Evolutionary conservation across 768 basidiomycete genomes (phyloP).

Genomic region (Calocera cornea): DNA sequence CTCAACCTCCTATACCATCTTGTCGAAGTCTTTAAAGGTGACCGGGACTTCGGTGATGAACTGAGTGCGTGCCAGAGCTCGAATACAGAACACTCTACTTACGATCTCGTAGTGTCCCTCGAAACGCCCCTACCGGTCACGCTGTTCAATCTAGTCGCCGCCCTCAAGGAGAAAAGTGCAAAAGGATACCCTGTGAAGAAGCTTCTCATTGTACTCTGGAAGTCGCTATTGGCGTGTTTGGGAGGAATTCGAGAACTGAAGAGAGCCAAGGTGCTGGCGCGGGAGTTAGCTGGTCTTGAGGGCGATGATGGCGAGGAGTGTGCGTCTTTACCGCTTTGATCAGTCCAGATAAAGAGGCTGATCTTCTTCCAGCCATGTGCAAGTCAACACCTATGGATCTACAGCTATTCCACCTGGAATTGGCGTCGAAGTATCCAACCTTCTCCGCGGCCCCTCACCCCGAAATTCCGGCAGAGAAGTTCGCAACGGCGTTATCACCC

Average conservation of each 20-base stretch:
- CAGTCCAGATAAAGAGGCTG: background rate
- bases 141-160: slow-evolving; percentile 79
- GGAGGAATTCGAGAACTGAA: slow-evolving; percentile 81
- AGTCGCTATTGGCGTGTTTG: slow-evolving; percentile 77
- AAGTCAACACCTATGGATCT: slow-evolving; percentile 89
- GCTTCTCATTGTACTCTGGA: slow-evolving; percentile 92
- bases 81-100: slow-evolving; percentile 1
- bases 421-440: slow-evolving; percentile 89
- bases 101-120: slow-evolving; percentile 58
- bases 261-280: slow-evolving; percentile 68
- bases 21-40: slow-evolving; percentile 82
- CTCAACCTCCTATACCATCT: slow-evolving; percentile 91
- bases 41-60: slow-evolving; percentile 92
- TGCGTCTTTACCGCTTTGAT: slow-evolving; percentile 15
- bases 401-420: slow-evolving; percentile 78
- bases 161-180: slow-evolving; percentile 80
- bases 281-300: slow-evolving; percentile 70
- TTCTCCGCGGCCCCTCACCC: slow-evolving; percentile 49
- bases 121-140: slow-evolving; percentile 90
- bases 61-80: slow-evolving; percentile 51
- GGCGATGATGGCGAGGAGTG: slow-evolving; percentile 24
- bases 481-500: slow-evolving; percentile 84
- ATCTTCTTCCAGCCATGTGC: slow-evolving; percentile 41
- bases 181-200: slow-evolving; percentile 97
- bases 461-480: slow-evolving; percentile 32